These are phyloP conservation scores for Penicillium herquei DNA, from an alignment of 495 filamentous ascomycete species.

Conservation along the genomic window DNA sequence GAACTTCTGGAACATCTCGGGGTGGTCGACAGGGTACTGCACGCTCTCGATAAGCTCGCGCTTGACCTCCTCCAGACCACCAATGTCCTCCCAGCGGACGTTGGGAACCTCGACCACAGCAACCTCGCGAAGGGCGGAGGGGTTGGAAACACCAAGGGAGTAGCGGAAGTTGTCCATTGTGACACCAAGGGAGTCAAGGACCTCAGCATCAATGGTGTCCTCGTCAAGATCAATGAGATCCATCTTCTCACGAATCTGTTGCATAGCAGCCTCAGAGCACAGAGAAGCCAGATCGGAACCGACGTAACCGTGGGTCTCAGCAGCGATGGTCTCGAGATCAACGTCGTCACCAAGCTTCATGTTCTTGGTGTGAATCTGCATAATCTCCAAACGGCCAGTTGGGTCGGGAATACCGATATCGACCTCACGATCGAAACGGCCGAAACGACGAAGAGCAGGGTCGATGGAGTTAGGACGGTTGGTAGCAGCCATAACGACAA, in stretches of 20 bases:
- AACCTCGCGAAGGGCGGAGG: slow-evolving; percentile 96
- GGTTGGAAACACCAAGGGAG: slow-evolving; percentile 95
- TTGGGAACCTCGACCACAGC: slow-evolving; percentile 99
- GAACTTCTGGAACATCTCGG: slow-evolving; percentile 99
- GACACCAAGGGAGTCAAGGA: slow-evolving; percentile 94
- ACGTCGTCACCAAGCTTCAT: slow-evolving; percentile 99
- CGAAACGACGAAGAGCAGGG: slow-evolving; percentile 88
- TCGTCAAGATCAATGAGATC: slow-evolving; percentile 98
- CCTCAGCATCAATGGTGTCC: slow-evolving; percentile 98
- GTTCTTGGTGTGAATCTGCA: slow-evolving; percentile 99
- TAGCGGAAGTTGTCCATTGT: slow-evolving; percentile 99
- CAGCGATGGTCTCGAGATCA: slow-evolving; percentile 92
- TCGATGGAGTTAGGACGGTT: slow-evolving; percentile 98
- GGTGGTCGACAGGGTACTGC: slow-evolving; percentile 98
- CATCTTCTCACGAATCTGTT: slow-evolving; percentile 99
- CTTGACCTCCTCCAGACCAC: slow-evolving; percentile 97
- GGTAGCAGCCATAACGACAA: slow-evolving; percentile 98
- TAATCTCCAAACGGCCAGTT: slow-evolving; percentile 94
- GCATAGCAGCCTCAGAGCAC: slow-evolving; percentile 99
- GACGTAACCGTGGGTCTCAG: slow-evolving; percentile 98
- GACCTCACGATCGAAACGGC: slow-evolving; percentile 97
- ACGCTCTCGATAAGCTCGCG: slow-evolving; percentile 99
- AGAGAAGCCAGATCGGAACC: slow-evolving; percentile 98
- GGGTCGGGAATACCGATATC: slow-evolving; percentile 98
- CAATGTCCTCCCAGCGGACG: slow-evolving; percentile 99